Conservation (phyloP, 371 early-diverging fungal genomes). For the Dichotomocladium elegans region DNA sequence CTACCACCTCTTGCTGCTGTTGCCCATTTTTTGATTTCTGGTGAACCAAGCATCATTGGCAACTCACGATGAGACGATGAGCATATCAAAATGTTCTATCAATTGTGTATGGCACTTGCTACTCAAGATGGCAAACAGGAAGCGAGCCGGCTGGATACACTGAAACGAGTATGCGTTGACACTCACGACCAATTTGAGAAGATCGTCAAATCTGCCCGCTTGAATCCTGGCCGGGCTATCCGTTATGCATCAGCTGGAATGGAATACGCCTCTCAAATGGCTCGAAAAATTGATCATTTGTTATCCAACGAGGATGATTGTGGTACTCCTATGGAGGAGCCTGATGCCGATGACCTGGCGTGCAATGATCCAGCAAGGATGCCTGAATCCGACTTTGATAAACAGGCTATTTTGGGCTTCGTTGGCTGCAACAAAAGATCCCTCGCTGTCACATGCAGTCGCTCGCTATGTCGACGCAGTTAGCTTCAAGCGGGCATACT, state of each 20-base stretch:
- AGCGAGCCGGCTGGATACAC: not conserved
- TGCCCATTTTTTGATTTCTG: not conserved
- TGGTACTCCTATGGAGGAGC: slow-evolving; percentile 3
- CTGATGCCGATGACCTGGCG: not conserved
- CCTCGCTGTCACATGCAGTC: not conserved
- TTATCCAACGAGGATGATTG: not conserved
- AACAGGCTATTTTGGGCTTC: not conserved
- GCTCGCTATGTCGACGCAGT: not conserved
- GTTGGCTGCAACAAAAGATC: not conserved
- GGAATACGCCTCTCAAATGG: not conserved
- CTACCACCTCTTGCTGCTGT: not conserved
- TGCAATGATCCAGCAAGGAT: not conserved
- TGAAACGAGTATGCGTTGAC: not conserved
- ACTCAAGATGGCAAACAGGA: not conserved
- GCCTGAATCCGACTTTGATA: not conserved
- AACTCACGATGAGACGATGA: slow-evolving; percentile 1
- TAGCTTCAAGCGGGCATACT: not conserved
- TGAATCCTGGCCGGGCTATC: not conserved
- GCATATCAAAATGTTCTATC: not conserved
- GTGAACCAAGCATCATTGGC: not conserved
- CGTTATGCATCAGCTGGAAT: not conserved
- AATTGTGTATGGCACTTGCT: not conserved
- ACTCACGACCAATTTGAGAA: not conserved
- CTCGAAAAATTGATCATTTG: not conserved
- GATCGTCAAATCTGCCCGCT: not conserved